Evolutionary conservation across 805 yeast species (phyloP), one percentile per base, ranked within the genome.

Genomic region (Cyberlindnera samutprakarnensis): DNA sequence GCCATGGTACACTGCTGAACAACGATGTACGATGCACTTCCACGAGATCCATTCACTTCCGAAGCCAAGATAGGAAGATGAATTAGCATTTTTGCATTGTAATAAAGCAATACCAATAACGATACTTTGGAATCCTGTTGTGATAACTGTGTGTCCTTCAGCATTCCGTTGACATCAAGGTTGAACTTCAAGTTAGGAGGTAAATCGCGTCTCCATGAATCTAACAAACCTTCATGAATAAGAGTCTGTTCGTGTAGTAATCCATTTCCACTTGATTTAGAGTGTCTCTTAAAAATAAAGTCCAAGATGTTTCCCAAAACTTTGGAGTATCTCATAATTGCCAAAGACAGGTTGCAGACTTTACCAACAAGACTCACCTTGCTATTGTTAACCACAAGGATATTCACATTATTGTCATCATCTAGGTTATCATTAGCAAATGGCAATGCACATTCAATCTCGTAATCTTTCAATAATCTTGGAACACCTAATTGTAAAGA

Each of bases 401-500:
- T 64, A 46, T 74, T 78, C 27, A 68, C 72, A 39, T 70, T 68
- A 27, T 58, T 53, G 18, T 67, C 72, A 24, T 57, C 62, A 30
- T 54, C 53, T 7, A 53, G 55, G 27, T 54, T 49, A 33, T 63
- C 67, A 36, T 59, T 69, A 30, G 62, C 66, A 20, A 80, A 74
- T 1, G 96, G 95, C 46, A 82, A 57, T 1, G 90, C 88, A 62
- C 95, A 85, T 53, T 85, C 94, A 31, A 86, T 75, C 52, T 84
- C 94, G 46, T 72, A 74, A 50, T 84, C 95, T 47, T 80, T 80
- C 18, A 86, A 57, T 29, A 85, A 57, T 41, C 94, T 62, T 5
- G 95, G 95, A 23, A 84, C 83, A 28, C 96, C 96, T 29, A 86
- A 58, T 37, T 77, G 77, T 38, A 83, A 67, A 3, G 90, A 75